A percentile compares a stretch with the other conserved stretches of the same genome.
These are phyloP conservation scores for Rhizopogon vesiculosus DNA, from an alignment of 768 basidiomycete genomes.

Conservation along the genomic window DNA sequence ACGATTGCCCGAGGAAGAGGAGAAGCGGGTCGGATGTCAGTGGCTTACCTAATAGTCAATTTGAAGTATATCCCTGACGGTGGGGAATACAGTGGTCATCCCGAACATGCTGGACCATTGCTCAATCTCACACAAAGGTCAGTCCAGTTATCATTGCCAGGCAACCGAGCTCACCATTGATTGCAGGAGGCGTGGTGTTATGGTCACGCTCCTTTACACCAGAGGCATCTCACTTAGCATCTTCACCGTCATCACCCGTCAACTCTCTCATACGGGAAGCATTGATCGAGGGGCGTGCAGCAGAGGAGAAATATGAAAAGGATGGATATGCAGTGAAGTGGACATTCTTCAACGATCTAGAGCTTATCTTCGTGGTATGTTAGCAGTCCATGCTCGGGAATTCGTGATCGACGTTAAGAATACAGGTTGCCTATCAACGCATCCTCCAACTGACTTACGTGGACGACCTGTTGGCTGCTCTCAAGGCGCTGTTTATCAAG, in stretches of 20 bases:
- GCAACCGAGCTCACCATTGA: conserved; percentile 7
- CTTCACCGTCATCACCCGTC: conserved; percentile 74
- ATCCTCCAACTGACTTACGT: conserved; percentile 94
- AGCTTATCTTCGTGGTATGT: conserved; percentile 93
- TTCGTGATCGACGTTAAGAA: not conserved
- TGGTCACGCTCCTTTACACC: conserved; percentile 97
- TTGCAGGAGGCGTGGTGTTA: conserved; percentile 81
- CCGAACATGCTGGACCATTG: conserved; percentile 85
- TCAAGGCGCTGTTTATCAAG: conserved; percentile 83
- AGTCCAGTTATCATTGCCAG: not conserved
- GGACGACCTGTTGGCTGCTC: conserved; percentile 75
- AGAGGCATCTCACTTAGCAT: conserved; percentile 62
- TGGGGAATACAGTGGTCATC: too few species aligned
- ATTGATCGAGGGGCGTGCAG: conserved; percentile 82
- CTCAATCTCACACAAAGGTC: conserved; percentile 92
- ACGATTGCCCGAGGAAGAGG: too few species aligned
- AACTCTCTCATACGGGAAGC: conserved; percentile 88
- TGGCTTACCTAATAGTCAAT: too few species aligned
- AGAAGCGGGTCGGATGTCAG: too few species aligned
- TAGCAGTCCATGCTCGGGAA: not conserved
- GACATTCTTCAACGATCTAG: conserved; percentile 93
- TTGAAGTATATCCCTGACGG: too few species aligned
- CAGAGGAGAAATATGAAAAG: conserved; percentile 85
- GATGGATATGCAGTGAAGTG: conserved; percentile 94
- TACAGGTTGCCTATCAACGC: conserved; percentile 91